Base-by-base conservation (phyloP, 257 asterid genomes). In the Haberlea rhodopensis region DNA sequence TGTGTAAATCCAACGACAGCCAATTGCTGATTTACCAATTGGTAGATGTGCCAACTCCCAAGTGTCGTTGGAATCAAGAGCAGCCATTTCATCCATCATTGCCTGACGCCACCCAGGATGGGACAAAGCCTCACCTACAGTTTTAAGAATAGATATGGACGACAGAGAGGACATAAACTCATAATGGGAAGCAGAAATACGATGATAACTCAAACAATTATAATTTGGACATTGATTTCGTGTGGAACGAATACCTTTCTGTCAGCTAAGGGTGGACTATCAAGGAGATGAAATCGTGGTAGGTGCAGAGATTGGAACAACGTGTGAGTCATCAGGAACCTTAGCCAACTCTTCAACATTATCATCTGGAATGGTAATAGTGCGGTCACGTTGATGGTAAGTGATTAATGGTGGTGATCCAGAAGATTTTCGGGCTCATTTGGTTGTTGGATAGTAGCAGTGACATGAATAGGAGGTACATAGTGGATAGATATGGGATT, bases 111-210 rank as follows among this genome's bases (percentile, higher is more conserved):
- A 52, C 3, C 51, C 61, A 25, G 51, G 69, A 52, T 65, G 70
- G 8, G 53, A 51, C 32, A 29, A n/a, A 1, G 53, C 53, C 18
- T 65, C 61, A 6, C 18, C 5, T 5, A 53, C 25, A 31, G 19
- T 65, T 27, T 65, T 53, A 8, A 61, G 22, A 53, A 65, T 15
- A 63, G 57, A 16, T 8, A 62, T 52, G 8, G 57, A 52, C 8
- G 3, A 7, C n/a, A 52, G 57, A 4, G 24, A 16, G 2, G 57
- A 19, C n/a, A 52, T 8, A 52, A 52, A 52, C 9, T 4, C 40
- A 5, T 9, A 52, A 52, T 7, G 6, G 21, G 57, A n/a, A 1
- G 57, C n/a, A 16, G 57, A 52, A 4, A 52, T 5, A 52, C 27
- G 5, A 5, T 20, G 8, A 52, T 52, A 45, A 34, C 16, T 32